Percentiles rank a stretch among this genome's conserved stretches.
These are phyloP conservation scores for Saccharomycopsis olivae DNA, from an alignment of 805 yeast genomes.

Conservation along the genomic window DNA sequence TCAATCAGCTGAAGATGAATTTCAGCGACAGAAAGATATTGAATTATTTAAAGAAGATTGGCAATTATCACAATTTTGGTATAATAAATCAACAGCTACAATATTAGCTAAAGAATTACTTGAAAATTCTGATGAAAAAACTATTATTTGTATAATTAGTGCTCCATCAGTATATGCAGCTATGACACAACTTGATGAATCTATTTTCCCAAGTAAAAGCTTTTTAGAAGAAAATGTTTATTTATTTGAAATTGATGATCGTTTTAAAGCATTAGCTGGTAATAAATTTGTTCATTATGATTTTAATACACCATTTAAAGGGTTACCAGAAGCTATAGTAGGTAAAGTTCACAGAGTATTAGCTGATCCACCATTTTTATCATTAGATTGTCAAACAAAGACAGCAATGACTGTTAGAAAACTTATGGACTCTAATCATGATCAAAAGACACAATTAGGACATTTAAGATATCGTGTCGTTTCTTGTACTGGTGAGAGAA, in stretches of 20 bases:
- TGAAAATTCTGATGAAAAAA: conserved; percentile 63
- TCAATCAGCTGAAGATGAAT: conserved; percentile 38
- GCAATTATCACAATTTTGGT: conserved; percentile 94
- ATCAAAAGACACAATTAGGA: conserved; percentile 27
- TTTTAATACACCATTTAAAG: conserved; percentile 53
- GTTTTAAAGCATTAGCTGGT: conserved; percentile 70
- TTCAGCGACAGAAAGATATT: conserved; percentile 38
- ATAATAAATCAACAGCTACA: conserved; percentile 62
- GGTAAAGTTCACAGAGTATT: conserved; percentile 61
- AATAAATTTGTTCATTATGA: conserved; percentile 63
- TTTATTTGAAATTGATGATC: conserved; percentile 65
- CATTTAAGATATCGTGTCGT: conserved; percentile 38
- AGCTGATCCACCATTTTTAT: conserved; percentile 84
- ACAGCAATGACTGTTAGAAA: conserved; percentile 52
- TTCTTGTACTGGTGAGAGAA: conserved; percentile 87
- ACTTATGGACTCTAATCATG: conserved; percentile 34
- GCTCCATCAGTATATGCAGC: conserved; percentile 94
- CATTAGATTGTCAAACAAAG: conserved; percentile 71
- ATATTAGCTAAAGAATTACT: conserved; percentile 57
- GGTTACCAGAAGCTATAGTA: conserved; percentile 41
- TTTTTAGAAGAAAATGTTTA: conserved; percentile 48
- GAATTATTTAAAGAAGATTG: conserved; percentile 82
- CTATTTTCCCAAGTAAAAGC: conserved; percentile 32
- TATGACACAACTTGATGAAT: conserved; percentile 40
- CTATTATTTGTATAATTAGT: conserved; percentile 66